phyloP scores from a whole-genome alignment of 2,329 filamentous ascomycete species.

The Pseudocercospora macadamiae region DNA sequence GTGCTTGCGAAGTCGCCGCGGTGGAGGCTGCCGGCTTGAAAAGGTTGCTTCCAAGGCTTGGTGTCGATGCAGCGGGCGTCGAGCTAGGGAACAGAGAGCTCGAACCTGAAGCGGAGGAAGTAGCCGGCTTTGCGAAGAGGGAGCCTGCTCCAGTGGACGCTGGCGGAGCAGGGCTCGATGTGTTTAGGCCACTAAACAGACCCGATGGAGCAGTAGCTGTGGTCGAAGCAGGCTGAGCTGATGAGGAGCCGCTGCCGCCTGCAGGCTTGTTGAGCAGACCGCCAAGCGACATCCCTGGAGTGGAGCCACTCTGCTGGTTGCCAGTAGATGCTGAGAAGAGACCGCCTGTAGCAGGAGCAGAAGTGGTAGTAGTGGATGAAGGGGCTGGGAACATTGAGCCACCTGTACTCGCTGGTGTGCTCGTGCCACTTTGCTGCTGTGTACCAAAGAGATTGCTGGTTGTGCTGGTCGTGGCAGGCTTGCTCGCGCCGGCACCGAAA shows the following conservation, averaged over 20 bases:
- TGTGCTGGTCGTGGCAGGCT: background rate
- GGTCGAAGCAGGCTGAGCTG: background rate
- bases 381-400: slow-evolving; percentile 10
- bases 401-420: slow-evolving; percentile 14
- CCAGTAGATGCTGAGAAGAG: slow-evolving; percentile 11
- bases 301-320: slow-evolving; percentile 12
- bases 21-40: background rate
- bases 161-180: background rate
- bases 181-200: background rate
- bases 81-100: background rate
- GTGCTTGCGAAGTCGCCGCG: background rate
- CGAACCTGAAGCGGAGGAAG: background rate
- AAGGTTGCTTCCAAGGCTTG: background rate
- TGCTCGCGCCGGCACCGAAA: background rate
- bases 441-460: slow-evolving; percentile 1
- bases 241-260: slow-evolving; percentile 3
- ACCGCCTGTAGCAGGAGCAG: slow-evolving; percentile 13
- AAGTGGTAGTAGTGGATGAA: slow-evolving; percentile 7
- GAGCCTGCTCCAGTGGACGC: background rate
- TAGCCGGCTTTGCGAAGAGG: slow-evolving; percentile 5
- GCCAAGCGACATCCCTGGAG: background rate
- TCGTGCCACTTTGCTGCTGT: slow-evolving; percentile 13
- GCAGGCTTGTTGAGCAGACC: background rate
- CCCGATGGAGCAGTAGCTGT: background rate
- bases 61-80: slow-evolving; percentile 7